Base-by-base conservation (phyloP, 768 basidiomycete species). In the Ramaria sp. region DNA sequence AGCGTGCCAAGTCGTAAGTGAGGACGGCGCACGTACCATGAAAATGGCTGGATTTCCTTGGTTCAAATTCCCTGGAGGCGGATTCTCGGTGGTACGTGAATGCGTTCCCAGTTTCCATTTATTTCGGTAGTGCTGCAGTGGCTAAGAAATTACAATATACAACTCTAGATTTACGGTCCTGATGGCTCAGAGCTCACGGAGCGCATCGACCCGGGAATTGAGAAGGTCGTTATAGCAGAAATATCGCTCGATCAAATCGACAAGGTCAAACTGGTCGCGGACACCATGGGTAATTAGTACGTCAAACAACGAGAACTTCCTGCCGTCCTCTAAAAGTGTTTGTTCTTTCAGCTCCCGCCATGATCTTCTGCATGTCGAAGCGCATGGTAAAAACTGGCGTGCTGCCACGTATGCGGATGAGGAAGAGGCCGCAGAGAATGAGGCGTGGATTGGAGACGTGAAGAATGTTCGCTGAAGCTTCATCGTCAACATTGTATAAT, bases 171-270 rank as follows among this genome's bases (percentile, higher is more conserved):
- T 19, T 49, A 30, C 12, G 48, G 48, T 4, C 48, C 48, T 20
- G 48, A 49, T 49, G 48, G 48, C 1, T 49, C 48, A 49, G 48
- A 49, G 27, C 48, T 49, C 48, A 49, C 48, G 3, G 48, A 49
- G 27, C 48, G 48, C 48, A 49, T 49, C 24, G 48, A 49, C 24
- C 48, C 48, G 7, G 48, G 48, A 4, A 20, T 34, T 13, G 48
- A 49, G n/a, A 49, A 49, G 12, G 48, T 49, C 31, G n/a, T 49
- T 49, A 24, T 49, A 17, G 48, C 48, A 49, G 48, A 49, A 49
- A 49, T 49, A 24, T 27, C 48, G n/a, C 27, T 49, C 17, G 48
- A 49, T 24, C 27, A 49, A n/a, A 49, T 49, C n/a, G 48, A 49
- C 31, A 49, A 49, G 27, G 48, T 49, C 48, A 49, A 49, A 13